Conservation (phyloP, 164 flowering plant species). For the Umbellularia californica region DNA sequence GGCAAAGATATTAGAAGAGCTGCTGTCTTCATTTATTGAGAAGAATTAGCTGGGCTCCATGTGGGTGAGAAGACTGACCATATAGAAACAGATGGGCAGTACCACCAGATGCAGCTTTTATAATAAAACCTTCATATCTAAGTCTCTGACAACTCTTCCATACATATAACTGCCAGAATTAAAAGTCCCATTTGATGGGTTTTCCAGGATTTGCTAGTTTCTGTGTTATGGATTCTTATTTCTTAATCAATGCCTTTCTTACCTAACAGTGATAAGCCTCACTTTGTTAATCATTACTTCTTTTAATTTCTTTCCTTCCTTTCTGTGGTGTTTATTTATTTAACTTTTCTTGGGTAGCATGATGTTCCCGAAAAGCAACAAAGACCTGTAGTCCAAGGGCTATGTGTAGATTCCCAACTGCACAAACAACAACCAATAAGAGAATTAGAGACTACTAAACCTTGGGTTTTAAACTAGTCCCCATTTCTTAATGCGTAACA, state of each 20-base stretch:
- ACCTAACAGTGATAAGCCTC: not conserved
- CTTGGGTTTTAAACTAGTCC: no score
- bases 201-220: not conserved
- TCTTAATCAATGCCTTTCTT: not conserved
- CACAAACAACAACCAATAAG: no score
- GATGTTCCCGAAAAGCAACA: not conserved
- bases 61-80: not conserved
- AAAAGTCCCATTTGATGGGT: not conserved
- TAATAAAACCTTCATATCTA: not conserved
- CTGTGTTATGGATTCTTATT: not conserved
- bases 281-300: not conserved
- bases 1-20: not conserved
- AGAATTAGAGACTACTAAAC: not conserved
- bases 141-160: not conserved
- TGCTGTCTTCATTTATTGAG: not conserved
- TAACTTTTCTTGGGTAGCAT: not conserved
- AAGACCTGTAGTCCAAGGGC: no score
- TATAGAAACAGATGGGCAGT: not conserved
- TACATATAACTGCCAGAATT: no score
- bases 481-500: no score
- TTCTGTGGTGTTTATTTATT: not conserved
- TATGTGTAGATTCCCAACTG: no score
- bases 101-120: not conserved
- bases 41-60: conserved; percentile 6
- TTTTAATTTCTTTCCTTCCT: not conserved